Evolutionary conservation across 108 stramenopile species (phyloP).

Genomic region (Parmales sp.): DNA sequence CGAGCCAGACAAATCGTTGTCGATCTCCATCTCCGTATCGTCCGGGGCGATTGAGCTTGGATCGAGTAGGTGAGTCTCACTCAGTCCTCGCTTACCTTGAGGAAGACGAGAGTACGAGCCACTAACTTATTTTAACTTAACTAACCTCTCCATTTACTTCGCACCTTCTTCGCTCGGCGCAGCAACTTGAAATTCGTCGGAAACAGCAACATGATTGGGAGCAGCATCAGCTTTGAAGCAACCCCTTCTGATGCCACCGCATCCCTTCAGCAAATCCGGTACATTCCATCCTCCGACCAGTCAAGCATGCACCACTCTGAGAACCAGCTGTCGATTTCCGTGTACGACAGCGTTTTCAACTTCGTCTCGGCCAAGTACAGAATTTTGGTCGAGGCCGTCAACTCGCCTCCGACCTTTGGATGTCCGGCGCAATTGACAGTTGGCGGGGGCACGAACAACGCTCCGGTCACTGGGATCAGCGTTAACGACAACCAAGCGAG

Average conservation of each 20-base stretch:
- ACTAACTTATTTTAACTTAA: too few relatives aligned
- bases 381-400: background rate
- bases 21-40: background rate
- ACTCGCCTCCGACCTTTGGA: background rate
- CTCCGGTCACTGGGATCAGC: background rate
- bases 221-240: background rate
- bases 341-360: background rate
- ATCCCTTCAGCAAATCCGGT: background rate
- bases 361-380: background rate
- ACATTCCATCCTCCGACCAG: background rate
- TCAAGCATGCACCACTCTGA: background rate
- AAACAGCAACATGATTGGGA: background rate
- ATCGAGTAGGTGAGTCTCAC: too few relatives aligned
- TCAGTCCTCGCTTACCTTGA: too few relatives aligned
- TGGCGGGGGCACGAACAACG: background rate
- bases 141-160: too few relatives aligned
- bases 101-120: too few relatives aligned
- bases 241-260: background rate
- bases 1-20: background rate
- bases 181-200: background rate
- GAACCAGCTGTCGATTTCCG: background rate
- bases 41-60: background rate
- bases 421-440: background rate
- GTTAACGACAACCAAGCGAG: background rate
- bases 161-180: too few relatives aligned